These are phyloP conservation scores for Neonectria punicea DNA, from an alignment of 2,329 filamentous ascomycete species.

Conservation along the genomic window DNA sequence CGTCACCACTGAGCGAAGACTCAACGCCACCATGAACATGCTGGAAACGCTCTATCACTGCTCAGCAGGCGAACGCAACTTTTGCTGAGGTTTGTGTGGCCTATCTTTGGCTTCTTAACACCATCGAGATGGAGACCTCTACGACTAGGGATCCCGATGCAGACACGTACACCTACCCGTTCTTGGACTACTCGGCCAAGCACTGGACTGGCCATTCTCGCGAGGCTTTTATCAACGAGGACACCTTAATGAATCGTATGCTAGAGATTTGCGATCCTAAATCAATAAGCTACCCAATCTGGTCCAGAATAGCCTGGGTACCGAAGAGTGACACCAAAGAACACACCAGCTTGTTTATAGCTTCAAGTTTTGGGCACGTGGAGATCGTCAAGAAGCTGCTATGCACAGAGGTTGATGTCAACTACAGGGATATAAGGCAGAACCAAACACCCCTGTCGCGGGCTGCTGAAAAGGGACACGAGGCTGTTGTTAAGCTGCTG, in stretches of 20 bases:
- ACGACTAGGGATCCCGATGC: no score
- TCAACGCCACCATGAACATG: background rate
- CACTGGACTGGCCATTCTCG: conserved; percentile 38
- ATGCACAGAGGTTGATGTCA: background rate
- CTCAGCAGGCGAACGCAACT: conserved; percentile 31
- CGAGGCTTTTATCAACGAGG: conserved; percentile 20
- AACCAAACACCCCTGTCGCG: background rate
- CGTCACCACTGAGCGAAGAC: no score
- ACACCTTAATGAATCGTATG: conserved; percentile 3
- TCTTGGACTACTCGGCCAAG: conserved; percentile 32
- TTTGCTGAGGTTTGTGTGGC: conserved; percentile 37
- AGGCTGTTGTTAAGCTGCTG: background rate
- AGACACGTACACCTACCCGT: no score
- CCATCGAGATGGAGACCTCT: no score
- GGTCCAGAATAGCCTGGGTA: background rate
- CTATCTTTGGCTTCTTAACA: conserved; percentile 31
- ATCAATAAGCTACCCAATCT: conserved; percentile 18
- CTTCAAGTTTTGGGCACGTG: background rate
- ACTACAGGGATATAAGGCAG: background rate
- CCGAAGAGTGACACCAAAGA: no score
- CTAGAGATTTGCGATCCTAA: conserved; percentile 26
- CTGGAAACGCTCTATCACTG: conserved; percentile 38
- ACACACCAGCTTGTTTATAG: no score
- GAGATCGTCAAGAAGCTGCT: background rate
- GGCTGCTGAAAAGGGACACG: background rate